These are phyloP conservation scores for Pichia sp. DNA, from an alignment of 1,139 yeast species.

Conservation along the genomic window DNA sequence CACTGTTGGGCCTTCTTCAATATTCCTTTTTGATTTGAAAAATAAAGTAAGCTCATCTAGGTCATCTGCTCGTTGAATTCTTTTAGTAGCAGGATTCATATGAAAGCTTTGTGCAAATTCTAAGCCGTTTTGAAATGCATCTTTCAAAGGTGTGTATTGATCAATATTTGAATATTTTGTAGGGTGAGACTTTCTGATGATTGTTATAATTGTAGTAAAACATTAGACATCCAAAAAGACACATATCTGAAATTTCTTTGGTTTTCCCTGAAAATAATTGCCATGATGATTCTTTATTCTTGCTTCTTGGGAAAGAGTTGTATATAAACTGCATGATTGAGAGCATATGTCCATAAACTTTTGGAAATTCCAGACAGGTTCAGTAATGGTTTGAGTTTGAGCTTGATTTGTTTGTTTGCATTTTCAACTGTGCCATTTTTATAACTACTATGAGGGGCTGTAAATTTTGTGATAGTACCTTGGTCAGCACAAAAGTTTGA, in stretches of 20 bases:
- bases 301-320: not conserved
- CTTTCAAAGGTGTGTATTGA: too few species aligned
- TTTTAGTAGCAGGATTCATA: not conserved
- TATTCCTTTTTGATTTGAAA: too few species aligned
- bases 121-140: too few species aligned
- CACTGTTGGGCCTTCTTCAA: not conserved
- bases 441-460: constrained; percentile 2
- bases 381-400: not conserved
- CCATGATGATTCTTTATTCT: not conserved
- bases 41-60: not conserved
- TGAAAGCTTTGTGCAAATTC: not conserved
- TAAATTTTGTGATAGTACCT: not conserved
- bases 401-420: constrained; percentile 1
- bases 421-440: constrained; percentile 2
- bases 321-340: constrained; percentile 2
- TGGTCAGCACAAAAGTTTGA: constrained; percentile 1
- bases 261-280: too few species aligned
- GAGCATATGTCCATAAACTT: constrained; percentile 2
- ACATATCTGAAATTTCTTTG: not conserved
- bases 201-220: not conserved
- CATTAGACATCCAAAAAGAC: not conserved
- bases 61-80: not conserved
- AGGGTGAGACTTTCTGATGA: not conserved
- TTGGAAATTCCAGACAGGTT: not conserved
- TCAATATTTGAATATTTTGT: too few species aligned